Percentiles rank a stretch among this genome's conserved stretches.
phyloP scores from a whole-genome alignment of 345 rosid species.

The Pelargonium nanum region DNA sequence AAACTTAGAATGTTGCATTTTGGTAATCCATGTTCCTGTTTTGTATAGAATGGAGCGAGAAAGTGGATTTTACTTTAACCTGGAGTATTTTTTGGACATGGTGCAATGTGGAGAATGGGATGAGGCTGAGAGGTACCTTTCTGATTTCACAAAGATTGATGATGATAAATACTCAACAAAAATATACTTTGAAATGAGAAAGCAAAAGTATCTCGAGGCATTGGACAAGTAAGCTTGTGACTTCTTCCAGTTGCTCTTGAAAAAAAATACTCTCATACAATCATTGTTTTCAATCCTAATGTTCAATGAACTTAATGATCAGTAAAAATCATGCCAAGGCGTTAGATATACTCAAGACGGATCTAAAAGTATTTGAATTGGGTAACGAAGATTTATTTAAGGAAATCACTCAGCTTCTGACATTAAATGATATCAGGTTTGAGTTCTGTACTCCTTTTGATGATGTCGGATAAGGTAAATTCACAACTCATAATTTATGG shows the following conservation, averaged over 20 bases:
- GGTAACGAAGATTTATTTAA: constrained; percentile 18
- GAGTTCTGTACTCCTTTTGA: not conserved
- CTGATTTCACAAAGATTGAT: constrained; percentile 17
- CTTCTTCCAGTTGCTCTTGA: too few species aligned
- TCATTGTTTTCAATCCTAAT: not conserved
- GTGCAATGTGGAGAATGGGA: constrained; percentile 24
- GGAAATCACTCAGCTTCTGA: constrained; percentile 32
- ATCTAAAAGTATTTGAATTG: constrained; percentile 24
- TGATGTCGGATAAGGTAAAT: not conserved
- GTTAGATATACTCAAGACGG: constrained; percentile 27
- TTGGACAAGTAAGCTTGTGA: too few species aligned
- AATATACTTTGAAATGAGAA: too few species aligned
- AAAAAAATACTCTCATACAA: not conserved
- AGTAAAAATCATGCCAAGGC: constrained; percentile 26
- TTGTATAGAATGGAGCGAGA: constrained; percentile 31
- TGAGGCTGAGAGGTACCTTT: constrained; percentile 24
- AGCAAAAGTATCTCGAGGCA: too few species aligned
- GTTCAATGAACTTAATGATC: not conserved
- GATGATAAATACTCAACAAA: constrained; percentile 25
- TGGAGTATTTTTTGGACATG: constrained; percentile 24
- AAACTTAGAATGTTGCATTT: not conserved
- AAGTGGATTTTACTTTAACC: constrained; percentile 23
- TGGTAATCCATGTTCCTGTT: not conserved
- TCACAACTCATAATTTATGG: not conserved
- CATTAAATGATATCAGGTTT: constrained; percentile 25